phyloP scores from a whole-genome alignment of 345 rosid genomes.

The Aquilaria sinensis region DNA sequence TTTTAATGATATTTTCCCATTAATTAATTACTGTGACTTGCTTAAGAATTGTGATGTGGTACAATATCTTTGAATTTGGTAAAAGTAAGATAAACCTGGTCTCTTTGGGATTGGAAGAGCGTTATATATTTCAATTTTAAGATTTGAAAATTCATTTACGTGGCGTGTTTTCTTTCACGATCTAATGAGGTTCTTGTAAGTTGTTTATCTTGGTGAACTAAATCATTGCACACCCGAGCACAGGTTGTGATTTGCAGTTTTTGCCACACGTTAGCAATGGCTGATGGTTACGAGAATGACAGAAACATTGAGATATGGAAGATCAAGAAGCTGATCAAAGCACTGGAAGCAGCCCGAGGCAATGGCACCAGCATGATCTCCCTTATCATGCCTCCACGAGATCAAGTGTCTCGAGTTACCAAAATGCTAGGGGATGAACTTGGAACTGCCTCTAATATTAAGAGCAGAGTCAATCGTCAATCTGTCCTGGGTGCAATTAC shows the following conservation, averaged over 20 bases:
- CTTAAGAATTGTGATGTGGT: too few relatives aligned
- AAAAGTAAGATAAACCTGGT: too few relatives aligned
- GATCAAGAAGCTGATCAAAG: slow-evolving; percentile 62
- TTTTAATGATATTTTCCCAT: too few relatives aligned
- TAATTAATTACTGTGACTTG: too few relatives aligned
- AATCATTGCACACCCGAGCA: too few relatives aligned
- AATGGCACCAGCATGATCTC: slow-evolving; percentile 83
- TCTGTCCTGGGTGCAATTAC: slow-evolving; percentile 71
- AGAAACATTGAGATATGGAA: slow-evolving; percentile 72
- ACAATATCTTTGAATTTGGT: too few relatives aligned
- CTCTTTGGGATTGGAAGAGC: too few relatives aligned
- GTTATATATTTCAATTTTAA: too few relatives aligned
- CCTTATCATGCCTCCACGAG: slow-evolving; percentile 71
- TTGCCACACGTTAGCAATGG: slow-evolving; percentile 21
- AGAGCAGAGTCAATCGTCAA: slow-evolving; percentile 72
- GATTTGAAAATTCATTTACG: too few relatives aligned
- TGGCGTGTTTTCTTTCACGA: too few relatives aligned
- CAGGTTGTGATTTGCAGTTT: neutral
- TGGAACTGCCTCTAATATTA: slow-evolving; percentile 75
- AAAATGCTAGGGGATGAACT: slow-evolving; percentile 74
- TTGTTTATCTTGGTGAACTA: too few relatives aligned
- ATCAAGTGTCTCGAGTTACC: slow-evolving; percentile 61
- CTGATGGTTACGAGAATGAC: slow-evolving; percentile 52
- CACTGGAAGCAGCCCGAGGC: slow-evolving; percentile 66
- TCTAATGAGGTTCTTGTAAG: too few relatives aligned